phyloP scores from a whole-genome alignment of 352 stramenopile genomes.

The Pythium biforme region DNA sequence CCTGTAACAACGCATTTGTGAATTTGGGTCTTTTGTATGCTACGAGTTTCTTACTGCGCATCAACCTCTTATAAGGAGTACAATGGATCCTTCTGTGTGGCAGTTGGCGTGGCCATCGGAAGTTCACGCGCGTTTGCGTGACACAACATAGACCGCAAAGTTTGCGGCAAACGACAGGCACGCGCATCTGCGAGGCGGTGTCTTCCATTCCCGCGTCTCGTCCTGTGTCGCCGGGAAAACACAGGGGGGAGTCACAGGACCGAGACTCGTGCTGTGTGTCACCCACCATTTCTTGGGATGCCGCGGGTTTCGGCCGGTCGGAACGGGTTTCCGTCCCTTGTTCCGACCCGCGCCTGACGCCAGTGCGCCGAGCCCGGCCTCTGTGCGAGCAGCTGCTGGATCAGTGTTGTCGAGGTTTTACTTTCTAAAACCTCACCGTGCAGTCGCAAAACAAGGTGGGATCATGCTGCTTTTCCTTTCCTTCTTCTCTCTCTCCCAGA shows the following conservation, averaged over 20 bases:
- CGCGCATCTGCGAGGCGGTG: no score
- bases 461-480: background rate
- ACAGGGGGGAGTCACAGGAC: no score
- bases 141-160: no score
- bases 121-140: no score
- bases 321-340: background rate
- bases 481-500: constrained; percentile 17
- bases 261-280: no score
- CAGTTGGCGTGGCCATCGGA: background rate
- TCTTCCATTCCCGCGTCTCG: no score
- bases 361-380: constrained; percentile 3
- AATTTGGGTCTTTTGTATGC: no score
- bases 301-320: no score
- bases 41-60: background rate
- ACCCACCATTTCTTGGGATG: no score
- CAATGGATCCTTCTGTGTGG: background rate
- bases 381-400: constrained; percentile 13
- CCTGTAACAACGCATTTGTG: no score
- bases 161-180: no score
- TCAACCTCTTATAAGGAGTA: background rate
- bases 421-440: constrained; percentile 1
- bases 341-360: constrained; percentile 8
- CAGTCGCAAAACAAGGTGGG: constrained; percentile 7
- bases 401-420: constrained; percentile 16
- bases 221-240: no score